Percentiles rank a stretch among this genome's conserved stretches.
Evolutionary conservation across 352 stramenopile species (phyloP).

Genomic region (Globisporangium radiosum): DNA sequence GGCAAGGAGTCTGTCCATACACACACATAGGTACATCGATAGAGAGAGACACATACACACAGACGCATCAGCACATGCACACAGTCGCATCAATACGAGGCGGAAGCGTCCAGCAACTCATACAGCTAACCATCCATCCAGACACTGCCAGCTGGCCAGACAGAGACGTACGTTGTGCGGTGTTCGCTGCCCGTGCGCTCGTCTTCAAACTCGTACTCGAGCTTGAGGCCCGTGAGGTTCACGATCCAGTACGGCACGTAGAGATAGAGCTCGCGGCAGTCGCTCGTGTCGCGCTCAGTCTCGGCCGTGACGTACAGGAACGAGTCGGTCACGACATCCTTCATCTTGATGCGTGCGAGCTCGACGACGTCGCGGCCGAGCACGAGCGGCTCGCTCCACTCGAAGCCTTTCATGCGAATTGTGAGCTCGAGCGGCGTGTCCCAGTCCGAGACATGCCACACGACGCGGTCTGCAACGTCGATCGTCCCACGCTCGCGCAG

Average conservation of each 20-base stretch:
- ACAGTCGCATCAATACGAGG: no score
- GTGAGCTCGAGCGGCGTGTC: slow-evolving; percentile 71
- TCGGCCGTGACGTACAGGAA: slow-evolving; percentile 69
- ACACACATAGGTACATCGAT: not conserved
- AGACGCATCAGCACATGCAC: no score
- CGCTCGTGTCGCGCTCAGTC: slow-evolving; percentile 47
- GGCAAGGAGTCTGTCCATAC: slow-evolving; percentile 36
- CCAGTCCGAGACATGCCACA: slow-evolving; percentile 80
- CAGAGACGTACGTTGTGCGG: slow-evolving; percentile 38
- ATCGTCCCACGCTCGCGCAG: slow-evolving; percentile 75
- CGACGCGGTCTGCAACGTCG: slow-evolving; percentile 64
- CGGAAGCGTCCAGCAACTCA: no score
- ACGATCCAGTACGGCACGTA: slow-evolving; percentile 88
- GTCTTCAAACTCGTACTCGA: slow-evolving; percentile 82
- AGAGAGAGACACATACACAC: no score
- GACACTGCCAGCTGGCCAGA: not conserved
- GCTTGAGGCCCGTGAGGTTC: slow-evolving; percentile 75
- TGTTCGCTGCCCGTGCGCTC: slow-evolving; percentile 67
- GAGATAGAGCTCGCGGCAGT: slow-evolving; percentile 67
- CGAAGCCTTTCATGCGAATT: slow-evolving; percentile 79
- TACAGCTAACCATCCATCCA: not conserved
- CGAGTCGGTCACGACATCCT: slow-evolving; percentile 69
- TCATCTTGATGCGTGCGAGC: slow-evolving; percentile 64
- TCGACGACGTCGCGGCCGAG: slow-evolving; percentile 46
- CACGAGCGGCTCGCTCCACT: slow-evolving; percentile 73